These are phyloP conservation scores for Phalaenopsis aphrodite DNA, from an alignment of 106 monocot genomes.

Conservation along the genomic window DNA sequence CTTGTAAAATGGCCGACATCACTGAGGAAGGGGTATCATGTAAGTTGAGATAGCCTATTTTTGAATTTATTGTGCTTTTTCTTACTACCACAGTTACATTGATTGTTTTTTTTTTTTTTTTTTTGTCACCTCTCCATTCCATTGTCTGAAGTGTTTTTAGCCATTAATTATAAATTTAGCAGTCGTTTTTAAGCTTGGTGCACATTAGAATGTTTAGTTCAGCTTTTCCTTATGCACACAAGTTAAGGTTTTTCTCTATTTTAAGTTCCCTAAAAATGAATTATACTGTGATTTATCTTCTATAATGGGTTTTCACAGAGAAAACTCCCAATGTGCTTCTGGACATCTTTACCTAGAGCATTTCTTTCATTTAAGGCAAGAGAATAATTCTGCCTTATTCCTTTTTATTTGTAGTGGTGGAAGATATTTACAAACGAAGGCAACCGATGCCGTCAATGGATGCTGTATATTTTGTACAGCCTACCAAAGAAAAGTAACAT, in stretches of 20 bases:
- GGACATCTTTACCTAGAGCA: neutral
- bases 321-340: neutral
- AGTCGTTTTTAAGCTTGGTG: neutral
- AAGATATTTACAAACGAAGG: constrained; percentile 83
- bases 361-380: neutral
- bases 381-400: neutral
- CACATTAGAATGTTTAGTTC: neutral
- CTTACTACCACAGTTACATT: neutral
- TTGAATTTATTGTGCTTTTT: neutral
- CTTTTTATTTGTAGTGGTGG: constrained; percentile 65
- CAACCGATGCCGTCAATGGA: constrained; percentile 90
- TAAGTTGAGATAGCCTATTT: constrained; percentile 2
- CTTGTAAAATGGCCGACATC: constrained; percentile 22
- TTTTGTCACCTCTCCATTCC: neutral
- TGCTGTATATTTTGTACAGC: constrained; percentile 96
- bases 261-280: too few relatives aligned
- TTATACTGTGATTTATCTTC: neutral
- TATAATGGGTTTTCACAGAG: neutral
- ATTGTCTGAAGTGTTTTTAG: neutral
- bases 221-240: neutral
- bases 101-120: neutral
- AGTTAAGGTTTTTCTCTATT: too few relatives aligned
- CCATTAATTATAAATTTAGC: neutral
- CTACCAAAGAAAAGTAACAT: constrained; percentile 79
- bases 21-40: constrained; percentile 21